A percentile compares a stretch with the other conserved stretches of the same genome.
Conservation (phyloP, 75 land plant genomes). For the Chamaecyparis obtusa region DNA sequence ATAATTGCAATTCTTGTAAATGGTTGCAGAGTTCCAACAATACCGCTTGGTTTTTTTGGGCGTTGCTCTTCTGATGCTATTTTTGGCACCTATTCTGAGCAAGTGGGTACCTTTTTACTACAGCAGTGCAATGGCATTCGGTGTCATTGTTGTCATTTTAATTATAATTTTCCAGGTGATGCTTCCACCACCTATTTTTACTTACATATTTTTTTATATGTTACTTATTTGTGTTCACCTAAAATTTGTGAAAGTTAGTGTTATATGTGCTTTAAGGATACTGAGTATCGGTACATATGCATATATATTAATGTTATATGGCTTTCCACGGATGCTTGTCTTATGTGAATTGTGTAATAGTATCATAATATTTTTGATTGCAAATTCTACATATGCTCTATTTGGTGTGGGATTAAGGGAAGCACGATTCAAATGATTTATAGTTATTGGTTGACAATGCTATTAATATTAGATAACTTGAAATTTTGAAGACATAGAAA, state of each 20-base stretch:
- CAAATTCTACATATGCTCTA: not conserved
- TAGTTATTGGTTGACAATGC: not conserved
- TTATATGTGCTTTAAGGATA: not conserved
- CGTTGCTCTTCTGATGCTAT: conserved; percentile 53
- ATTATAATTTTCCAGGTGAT: conserved; percentile 85
- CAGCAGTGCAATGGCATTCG: conserved; percentile 90
- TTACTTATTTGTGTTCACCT: not conserved
- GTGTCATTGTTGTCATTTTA: conserved; percentile 69
- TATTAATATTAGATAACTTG: not conserved
- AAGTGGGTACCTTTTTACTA: conserved; percentile 94
- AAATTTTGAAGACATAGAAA: not conserved
- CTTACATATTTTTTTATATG: not conserved
- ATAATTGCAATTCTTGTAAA: not conserved
- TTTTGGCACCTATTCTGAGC: conserved; percentile 85
- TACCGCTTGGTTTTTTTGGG: conserved; percentile 71
- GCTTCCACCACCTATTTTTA: not conserved
- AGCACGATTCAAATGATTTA: not conserved
- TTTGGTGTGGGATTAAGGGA: not conserved
- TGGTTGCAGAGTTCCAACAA: conserved; percentile 59
- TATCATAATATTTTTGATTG: not conserved
- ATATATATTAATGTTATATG: not conserved
- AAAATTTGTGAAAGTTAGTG: not conserved
- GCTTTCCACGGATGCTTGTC: not conserved
- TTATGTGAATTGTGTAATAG: not conserved
- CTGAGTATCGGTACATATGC: not conserved